These are phyloP conservation scores for Cladosporium sp. DNA, from an alignment of 2,329 filamentous ascomycete species.

Conservation along the genomic window DNA sequence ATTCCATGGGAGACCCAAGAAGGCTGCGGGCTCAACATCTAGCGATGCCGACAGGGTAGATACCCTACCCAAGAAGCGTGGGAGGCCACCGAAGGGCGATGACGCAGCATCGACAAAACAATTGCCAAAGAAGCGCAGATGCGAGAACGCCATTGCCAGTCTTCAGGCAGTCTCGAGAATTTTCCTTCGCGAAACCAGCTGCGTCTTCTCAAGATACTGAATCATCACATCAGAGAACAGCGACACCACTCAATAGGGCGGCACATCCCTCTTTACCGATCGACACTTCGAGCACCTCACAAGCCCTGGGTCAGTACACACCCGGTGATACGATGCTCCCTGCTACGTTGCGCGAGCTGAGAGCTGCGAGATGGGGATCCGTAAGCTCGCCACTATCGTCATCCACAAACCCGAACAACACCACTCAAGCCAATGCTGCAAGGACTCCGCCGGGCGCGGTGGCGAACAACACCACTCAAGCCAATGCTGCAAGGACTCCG, in stretches of 20 bases:
- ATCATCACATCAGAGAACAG: too few species aligned
- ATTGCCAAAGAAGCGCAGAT: background rate
- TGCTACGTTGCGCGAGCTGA: constrained; percentile 2
- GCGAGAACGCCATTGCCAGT: background rate
- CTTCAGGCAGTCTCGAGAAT: background rate
- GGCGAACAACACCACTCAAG: background rate
- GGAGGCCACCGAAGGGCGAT: background rate
- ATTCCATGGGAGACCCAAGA: constrained; percentile 1
- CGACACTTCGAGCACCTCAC: background rate
- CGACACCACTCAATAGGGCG: too few species aligned
- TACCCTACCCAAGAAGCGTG: background rate
- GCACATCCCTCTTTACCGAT: background rate
- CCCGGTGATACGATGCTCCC: constrained; percentile 4
- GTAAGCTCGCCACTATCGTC: background rate
- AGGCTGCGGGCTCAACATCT: background rate
- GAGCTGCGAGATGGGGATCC: background rate
- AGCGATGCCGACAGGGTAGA: background rate
- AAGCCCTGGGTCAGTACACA: background rate
- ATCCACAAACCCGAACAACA: background rate
- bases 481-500: background rate
- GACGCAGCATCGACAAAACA: background rate
- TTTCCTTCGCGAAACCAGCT: background rate
- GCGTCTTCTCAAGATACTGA: background rate
- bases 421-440: background rate
- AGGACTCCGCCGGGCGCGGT: background rate